Conservation (phyloP, 139 green algal genomes). For the Ettlia oleoabundans region DNA sequence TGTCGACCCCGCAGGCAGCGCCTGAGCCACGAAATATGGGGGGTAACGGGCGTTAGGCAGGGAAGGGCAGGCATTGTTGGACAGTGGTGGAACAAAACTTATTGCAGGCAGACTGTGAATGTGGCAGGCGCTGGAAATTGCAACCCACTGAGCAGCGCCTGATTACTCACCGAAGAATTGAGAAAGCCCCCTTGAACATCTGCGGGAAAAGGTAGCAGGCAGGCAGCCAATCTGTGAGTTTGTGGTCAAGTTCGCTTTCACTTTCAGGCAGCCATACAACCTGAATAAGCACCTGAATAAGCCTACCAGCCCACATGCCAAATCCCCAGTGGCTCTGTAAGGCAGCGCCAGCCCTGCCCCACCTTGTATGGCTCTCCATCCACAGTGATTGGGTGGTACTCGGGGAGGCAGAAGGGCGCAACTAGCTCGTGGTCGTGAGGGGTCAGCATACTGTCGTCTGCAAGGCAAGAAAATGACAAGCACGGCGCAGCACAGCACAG, state of each 20-base stretch:
- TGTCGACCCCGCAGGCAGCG: constrained; percentile 22
- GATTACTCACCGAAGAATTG: constrained; percentile 12
- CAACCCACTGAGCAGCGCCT: background rate
- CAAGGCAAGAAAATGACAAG: background rate
- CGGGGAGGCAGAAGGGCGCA: constrained; percentile 22
- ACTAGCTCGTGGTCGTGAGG: constrained; percentile 29
- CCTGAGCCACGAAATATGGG: too few species aligned
- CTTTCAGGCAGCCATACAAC: background rate
- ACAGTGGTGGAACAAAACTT: too few species aligned
- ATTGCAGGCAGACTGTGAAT: too few species aligned
- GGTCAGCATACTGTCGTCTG: background rate
- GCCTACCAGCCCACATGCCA: too few species aligned
- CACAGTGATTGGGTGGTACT: constrained; percentile 18
- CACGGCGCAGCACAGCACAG: too few species aligned
- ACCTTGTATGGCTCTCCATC: constrained; percentile 26
- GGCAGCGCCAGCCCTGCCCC: too few species aligned
- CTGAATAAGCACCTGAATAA: too few species aligned
- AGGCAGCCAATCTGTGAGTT: background rate
- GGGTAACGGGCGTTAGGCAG: too few species aligned
- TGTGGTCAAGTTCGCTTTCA: background rate
- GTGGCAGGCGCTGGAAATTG: too few species aligned
- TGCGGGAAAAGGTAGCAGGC: background rate
- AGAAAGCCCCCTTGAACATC: constrained; percentile 32
- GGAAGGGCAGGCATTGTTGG: too few species aligned
- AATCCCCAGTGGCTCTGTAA: too few species aligned